phyloP scores from a whole-genome alignment of 257 asterid species.

The Solanum clarkiae region DNA sequence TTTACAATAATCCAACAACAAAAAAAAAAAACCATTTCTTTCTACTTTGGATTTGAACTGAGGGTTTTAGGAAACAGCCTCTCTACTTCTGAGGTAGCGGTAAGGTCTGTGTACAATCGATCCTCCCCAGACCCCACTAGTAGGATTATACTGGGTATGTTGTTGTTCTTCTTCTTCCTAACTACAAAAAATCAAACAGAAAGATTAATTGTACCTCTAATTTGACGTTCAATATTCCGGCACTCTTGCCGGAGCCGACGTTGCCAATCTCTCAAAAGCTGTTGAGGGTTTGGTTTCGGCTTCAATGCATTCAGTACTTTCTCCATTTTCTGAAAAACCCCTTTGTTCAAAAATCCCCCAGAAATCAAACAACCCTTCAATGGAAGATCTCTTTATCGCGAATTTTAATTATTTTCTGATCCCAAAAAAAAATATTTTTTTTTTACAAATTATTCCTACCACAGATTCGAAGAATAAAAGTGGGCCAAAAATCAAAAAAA shows the following conservation, averaged over 20 bases:
- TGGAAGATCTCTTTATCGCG: neutral
- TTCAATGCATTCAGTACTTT: constrained; percentile 62
- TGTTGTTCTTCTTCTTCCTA: too few relatives aligned
- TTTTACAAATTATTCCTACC: neutral
- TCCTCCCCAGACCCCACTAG: too few relatives aligned
- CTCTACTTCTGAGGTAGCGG: too few relatives aligned
- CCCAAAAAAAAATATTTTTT: neutral
- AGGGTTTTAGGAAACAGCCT: too few relatives aligned
- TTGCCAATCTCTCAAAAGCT: constrained; percentile 85
- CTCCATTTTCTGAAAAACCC: constrained; percentile 28
- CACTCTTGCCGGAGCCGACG: constrained; percentile 94
- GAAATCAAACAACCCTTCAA: neutral
- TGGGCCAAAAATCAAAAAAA: neutral
- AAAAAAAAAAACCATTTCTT: neutral
- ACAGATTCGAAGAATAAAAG: neutral
- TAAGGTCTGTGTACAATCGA: too few relatives aligned
- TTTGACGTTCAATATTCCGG: constrained; percentile 89
- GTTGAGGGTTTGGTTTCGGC: constrained; percentile 88
- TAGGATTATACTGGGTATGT: too few relatives aligned
- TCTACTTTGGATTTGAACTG: too few relatives aligned
- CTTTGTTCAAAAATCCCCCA: neutral
- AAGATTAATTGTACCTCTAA: constrained; percentile 39
- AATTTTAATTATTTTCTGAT: neutral
- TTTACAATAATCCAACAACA: neutral
- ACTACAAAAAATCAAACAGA: neutral